A percentile compares a stretch with the other conserved stretches of the same genome.
These are phyloP conservation scores for Talaromyces verruculosus DNA, from an alignment of 2,329 filamentous ascomycete genomes.

Conservation along the genomic window DNA sequence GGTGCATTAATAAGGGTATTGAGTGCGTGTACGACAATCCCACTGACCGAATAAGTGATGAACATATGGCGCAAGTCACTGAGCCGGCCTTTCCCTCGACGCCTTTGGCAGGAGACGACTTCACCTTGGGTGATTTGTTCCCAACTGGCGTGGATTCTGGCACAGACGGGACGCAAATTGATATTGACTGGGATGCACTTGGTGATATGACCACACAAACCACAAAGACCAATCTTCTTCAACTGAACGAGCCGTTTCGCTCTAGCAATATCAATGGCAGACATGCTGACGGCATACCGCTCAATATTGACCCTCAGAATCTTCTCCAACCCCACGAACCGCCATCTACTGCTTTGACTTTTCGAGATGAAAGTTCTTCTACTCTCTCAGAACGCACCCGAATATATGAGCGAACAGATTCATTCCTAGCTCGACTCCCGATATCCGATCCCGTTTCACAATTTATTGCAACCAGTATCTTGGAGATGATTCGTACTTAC, in stretches of 20 bases:
- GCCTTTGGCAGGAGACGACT: not conserved
- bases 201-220: not conserved
- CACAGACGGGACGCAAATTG: not conserved
- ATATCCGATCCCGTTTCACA: conserved; percentile 1
- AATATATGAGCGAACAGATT: not conserved
- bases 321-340: not conserved
- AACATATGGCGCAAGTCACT: not conserved
- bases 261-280: not conserved
- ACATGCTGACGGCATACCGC: not conserved
- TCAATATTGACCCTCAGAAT: not conserved
- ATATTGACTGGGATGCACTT: conserved; percentile 7
- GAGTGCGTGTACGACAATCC: conserved; percentile 9
- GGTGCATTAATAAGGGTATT: conserved; percentile 3
- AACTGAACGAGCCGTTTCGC: not conserved
- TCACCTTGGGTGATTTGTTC: not conserved
- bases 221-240: not conserved
- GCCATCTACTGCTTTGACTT: not conserved
- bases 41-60: not conserved
- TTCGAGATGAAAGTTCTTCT: not conserved
- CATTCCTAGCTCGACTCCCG: conserved; percentile 1
- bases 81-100: not conserved
- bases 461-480: not conserved
- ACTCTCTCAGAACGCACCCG: not conserved
- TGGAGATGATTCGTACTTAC: conserved; percentile 13
- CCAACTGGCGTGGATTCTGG: no score